These are phyloP conservation scores for Corchorus olitorius DNA, from an alignment of 345 rosid species.

Conservation along the genomic window DNA sequence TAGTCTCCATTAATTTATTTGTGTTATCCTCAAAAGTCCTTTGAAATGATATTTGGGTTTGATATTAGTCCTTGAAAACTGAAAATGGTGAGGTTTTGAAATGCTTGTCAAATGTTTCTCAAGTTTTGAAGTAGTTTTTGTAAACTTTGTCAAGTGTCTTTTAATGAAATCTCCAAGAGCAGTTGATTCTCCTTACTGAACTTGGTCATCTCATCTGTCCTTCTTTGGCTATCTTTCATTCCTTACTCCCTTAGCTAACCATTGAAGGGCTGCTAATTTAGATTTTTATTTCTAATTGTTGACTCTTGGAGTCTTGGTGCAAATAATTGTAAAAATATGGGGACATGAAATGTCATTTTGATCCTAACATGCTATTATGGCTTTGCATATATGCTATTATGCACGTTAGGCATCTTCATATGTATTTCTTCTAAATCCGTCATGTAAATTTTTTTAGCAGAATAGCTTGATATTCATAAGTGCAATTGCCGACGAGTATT, in stretches of 20 bases:
- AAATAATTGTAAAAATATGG: not conserved
- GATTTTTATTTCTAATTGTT: not conserved
- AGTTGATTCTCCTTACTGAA: not conserved
- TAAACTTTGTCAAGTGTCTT: not conserved
- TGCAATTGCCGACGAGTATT: too few relatives aligned
- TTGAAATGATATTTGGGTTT: constrained; percentile 11
- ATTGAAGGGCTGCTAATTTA: not conserved
- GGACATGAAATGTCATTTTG: not conserved
- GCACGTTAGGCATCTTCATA: not conserved
- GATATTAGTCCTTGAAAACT: not conserved
- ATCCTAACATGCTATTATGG: not conserved
- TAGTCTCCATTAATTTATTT: not conserved
- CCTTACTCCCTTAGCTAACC: not conserved
- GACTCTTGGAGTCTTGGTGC: not conserved
- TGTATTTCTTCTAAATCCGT: not conserved
- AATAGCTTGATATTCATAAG: not conserved
- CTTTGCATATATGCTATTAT: not conserved
- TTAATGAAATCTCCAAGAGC: not conserved
- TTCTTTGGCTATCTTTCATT: not conserved
- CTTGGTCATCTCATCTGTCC: not conserved
- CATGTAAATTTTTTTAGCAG: not conserved
- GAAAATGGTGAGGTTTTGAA: not conserved
- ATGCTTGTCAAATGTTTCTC: not conserved
- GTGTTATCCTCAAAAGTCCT: not conserved
- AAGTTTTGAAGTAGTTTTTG: not conserved